Conservation (phyloP, 371 early-diverging fungal species). For the Gilbertella persicaria region DNA sequence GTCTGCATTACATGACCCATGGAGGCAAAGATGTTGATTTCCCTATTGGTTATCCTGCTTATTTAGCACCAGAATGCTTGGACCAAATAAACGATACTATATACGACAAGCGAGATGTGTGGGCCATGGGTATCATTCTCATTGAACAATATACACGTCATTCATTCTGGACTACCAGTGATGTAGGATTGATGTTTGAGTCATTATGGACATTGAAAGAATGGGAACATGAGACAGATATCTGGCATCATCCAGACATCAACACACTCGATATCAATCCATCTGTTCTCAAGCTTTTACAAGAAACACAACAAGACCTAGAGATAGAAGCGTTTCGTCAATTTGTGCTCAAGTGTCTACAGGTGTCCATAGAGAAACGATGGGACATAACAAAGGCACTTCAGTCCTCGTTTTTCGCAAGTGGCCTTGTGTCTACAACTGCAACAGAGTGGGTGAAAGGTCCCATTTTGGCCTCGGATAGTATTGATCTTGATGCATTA, state of each 20-base stretch:
- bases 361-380: slow-evolving; percentile 19
- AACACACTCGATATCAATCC: slow-evolving; percentile 42
- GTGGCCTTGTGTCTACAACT: slow-evolving; percentile 1
- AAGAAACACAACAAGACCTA: slow-evolving; percentile 10
- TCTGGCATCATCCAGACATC: slow-evolving; percentile 40
- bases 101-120: slow-evolving; percentile 52
- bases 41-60: slow-evolving; percentile 57
- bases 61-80: slow-evolving; percentile 43
- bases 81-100: not conserved
- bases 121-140: slow-evolving; percentile 65
- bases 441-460: slow-evolving; percentile 31
- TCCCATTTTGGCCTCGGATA: slow-evolving; percentile 41
- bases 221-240: slow-evolving; percentile 26
- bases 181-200: slow-evolving; percentile 44
- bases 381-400: slow-evolving; percentile 19
- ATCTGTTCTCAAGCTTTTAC: slow-evolving; percentile 33
- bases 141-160: slow-evolving; percentile 55
- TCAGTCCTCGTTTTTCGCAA: slow-evolving; percentile 20
- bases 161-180: slow-evolving; percentile 60
- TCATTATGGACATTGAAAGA: slow-evolving; percentile 36
- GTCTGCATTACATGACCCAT: slow-evolving; percentile 65
- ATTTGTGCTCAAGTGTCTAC: slow-evolving; percentile 31
- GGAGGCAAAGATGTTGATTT: slow-evolving; percentile 62
- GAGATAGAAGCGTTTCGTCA: slow-evolving; percentile 24
- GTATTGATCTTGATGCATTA: slow-evolving; percentile 31